Percentiles rank a stretch among this genome's conserved stretches.
These are phyloP conservation scores for Zygnema circumcarinatum DNA, from an alignment of 139 green algal genomes.

Conservation along the genomic window DNA sequence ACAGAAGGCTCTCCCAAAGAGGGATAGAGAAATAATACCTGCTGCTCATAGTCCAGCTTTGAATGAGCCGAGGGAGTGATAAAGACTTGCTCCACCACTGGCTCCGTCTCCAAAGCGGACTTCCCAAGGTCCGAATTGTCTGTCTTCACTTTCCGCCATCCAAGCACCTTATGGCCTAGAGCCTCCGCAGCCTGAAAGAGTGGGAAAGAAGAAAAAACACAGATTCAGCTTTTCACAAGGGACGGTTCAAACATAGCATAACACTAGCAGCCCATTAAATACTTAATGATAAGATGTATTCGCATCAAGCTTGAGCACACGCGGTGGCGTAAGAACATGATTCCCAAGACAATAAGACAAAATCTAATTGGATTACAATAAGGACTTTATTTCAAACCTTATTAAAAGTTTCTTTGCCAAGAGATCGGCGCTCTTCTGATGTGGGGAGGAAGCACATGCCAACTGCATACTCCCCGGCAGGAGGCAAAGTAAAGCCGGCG, in stretches of 20 bases:
- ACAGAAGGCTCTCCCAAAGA: no score
- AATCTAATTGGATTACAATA: no score
- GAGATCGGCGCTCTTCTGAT: conserved; percentile 68
- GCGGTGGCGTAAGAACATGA: no score
- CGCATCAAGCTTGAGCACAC: no score
- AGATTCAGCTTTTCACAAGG: background rate
- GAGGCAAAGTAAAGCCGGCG: conserved; percentile 18
- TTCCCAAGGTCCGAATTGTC: conserved; percentile 83
- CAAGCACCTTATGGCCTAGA: conserved; percentile 77
- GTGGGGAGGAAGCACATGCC: conserved; percentile 88
- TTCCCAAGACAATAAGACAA: no score
- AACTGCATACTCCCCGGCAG: conserved; percentile 74
- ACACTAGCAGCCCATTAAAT: background rate
- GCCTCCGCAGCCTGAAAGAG: conserved; percentile 56
- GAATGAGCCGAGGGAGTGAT: conserved; percentile 62
- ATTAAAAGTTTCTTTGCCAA: conserved; percentile 62
- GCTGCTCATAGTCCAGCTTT: conserved; percentile 45
- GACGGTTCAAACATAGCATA: background rate
- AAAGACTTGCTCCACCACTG: conserved; percentile 89
- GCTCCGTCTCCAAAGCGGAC: conserved; percentile 77
- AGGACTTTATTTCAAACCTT: no score
- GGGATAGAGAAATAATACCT: no score
- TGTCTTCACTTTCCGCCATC: conserved; percentile 87
- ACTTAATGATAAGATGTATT: background rate
- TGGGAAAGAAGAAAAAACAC: no score